Evolutionary conservation across 139 green algal genomes (phyloP), one percentile per base, ranked within the genome.

Genomic region (Chloropicon primus): DNA sequence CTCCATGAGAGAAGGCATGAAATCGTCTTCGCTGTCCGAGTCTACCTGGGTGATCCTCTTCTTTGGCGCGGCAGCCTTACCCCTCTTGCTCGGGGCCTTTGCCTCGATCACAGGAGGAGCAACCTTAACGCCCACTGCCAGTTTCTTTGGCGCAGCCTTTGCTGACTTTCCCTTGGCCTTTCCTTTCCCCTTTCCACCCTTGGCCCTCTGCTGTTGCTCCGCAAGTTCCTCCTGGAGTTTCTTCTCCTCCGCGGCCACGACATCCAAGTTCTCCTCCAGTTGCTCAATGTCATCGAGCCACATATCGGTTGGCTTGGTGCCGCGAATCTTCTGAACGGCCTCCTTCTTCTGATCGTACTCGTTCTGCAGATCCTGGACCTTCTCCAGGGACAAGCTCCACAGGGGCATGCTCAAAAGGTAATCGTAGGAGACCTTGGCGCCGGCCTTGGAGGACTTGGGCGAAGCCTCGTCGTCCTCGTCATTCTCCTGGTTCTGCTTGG

Each of bases 321-420:
- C 74, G 2, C 75, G 72, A 72, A 96, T 82, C 27, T 78, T 73
- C 26, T 84, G 85, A 25, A 97, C 89, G 22, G 85, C 75, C 0
- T 28, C 85, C 54, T 84, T 79, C 77, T 87, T 84, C 27, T 85
- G 2, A 77, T 81, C 78, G n/a, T 74, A 28, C 74, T 85, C 78
- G 25, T 25, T 22, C 17, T 28, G 21, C 21, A 81, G 53, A 41
- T 78, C 53, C 22, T 78, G 26, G 72, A 98, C 93, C 86, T 94
- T 95, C 88, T 99, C 95, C 24, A 86, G 54, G 1, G 95, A 98
- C n/a, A 99, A 84, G 83, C 86, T 97, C 77, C 85, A 91, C 27
- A 99, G 89, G 3, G 91, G 86, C 95, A 99, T 98, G 76, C 82
- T 89, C 54, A 99, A 90, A 79, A 99, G 89, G 88, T 99, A 99